phyloP scores from a whole-genome alignment of 768 basidiomycete genomes.

The Tylopilus plumbeoviolaceoides region DNA sequence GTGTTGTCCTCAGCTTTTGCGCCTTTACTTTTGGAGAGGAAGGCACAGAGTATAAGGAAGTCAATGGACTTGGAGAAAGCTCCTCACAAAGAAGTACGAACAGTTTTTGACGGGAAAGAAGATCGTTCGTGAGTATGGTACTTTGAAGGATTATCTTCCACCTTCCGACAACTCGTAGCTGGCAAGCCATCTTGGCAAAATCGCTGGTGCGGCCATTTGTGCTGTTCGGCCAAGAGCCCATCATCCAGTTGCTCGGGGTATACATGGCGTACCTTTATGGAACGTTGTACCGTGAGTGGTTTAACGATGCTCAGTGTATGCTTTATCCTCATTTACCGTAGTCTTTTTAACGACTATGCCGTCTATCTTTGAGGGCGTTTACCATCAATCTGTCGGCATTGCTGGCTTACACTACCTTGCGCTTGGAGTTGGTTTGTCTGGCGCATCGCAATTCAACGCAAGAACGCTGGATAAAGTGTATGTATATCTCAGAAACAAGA shows the following conservation, averaged over 20 bases:
- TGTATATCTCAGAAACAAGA: conserved; percentile 44
- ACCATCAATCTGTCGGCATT: conserved; percentile 53
- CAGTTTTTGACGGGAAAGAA: conserved; percentile 40
- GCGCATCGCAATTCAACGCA: conserved; percentile 53
- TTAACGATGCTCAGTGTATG: not conserved
- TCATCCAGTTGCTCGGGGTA: conserved; percentile 60
- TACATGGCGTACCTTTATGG: conserved; percentile 75
- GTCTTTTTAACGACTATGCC: conserved; percentile 69
- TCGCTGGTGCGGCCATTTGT: conserved; percentile 66
- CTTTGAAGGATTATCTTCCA: not conserved
- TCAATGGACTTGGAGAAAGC: conserved; percentile 48
- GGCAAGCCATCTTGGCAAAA: conserved; percentile 46
- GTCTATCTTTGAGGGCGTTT: conserved; percentile 49
- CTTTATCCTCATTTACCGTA: conserved; percentile 21
- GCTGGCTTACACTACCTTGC: conserved; percentile 69
- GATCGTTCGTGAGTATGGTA: conserved; percentile 41
- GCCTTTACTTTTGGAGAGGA: conserved; percentile 40
- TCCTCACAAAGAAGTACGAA: conserved; percentile 36
- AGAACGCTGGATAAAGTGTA: conserved; percentile 54
- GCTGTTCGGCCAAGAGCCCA: conserved; percentile 57
- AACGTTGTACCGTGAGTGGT: conserved; percentile 47
- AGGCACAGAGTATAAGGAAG: conserved; percentile 44
- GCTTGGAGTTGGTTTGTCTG: conserved; percentile 57
- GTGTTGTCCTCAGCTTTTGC: conserved; percentile 21
- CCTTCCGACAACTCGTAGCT: conserved; percentile 33